A percentile compares a stretch with the other conserved stretches of the same genome.
These are phyloP conservation scores for Lodderomyces theae DNA, from an alignment of 1,139 yeast species.

Conservation along the genomic window DNA sequence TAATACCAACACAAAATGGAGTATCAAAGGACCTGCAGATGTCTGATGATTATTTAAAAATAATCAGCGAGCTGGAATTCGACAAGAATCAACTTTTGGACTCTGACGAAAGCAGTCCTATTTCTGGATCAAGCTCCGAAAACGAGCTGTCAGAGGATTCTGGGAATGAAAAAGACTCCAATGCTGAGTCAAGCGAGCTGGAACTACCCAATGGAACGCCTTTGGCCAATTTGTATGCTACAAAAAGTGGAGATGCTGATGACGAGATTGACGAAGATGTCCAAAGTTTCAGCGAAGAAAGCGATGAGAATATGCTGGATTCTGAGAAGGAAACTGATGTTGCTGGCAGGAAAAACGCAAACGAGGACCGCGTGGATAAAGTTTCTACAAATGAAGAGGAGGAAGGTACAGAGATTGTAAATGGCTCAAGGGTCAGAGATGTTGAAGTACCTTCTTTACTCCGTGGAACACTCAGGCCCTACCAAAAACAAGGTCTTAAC, in stretches of 20 bases:
- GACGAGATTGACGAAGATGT: constrained; percentile 4
- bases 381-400: constrained; percentile 14
- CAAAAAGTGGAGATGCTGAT: not conserved
- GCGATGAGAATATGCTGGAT: constrained; percentile 8
- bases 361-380: constrained; percentile 1
- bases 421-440: constrained; percentile 57
- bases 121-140: constrained; percentile 7
- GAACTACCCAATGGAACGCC: not conserved
- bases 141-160: not conserved
- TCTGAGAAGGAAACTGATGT: not conserved
- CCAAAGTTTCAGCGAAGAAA: constrained; percentile 2
- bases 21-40: not conserved
- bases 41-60: not conserved
- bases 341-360: not conserved
- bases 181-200: constrained; percentile 3
- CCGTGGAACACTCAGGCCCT: constrained; percentile 84
- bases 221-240: not conserved
- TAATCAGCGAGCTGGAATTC: constrained; percentile 7
- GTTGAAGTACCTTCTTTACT: constrained; percentile 66
- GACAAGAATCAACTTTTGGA: constrained; percentile 19
- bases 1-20: constrained; percentile 3
- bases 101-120: constrained; percentile 20
- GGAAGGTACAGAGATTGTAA: constrained; percentile 22
- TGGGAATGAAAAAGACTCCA: constrained; percentile 1
- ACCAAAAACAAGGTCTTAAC: constrained; percentile 93